Evolutionary conservation across 2,329 filamentous ascomycete genomes (phyloP), one percentile per base, ranked within the genome.

Genomic region (Plectosphaerella cucumerina): DNA sequence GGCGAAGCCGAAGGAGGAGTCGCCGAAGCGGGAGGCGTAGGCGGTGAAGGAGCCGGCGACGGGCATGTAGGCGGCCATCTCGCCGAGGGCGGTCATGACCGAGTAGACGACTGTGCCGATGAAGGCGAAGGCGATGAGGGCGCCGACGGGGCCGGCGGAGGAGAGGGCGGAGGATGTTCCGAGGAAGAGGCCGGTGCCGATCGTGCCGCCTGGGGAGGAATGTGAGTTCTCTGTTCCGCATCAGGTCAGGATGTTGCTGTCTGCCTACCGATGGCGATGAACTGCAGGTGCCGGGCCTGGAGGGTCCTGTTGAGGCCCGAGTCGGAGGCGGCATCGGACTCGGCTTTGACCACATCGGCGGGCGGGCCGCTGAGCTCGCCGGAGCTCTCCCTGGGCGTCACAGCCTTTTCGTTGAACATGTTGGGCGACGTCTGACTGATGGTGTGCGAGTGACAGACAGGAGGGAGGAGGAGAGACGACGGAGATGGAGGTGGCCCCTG

Each of bases 31-130:
- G 37, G 83, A 78, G 20, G 88, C 87, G 60, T 91, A 93, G 41
- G 84, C 78, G 26, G 87, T 88, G 64, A 92, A 92, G 39, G 86
- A 85, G 52, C 87, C 89, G 18, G 86, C 75, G 34, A 92, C 83
- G 6, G 90, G 90, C 23, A 92, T 84, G 59, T 85, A 90, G 11
- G 88, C 85, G 10, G 88, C 85, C 77, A 94, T 87, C 70, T 95
- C 84, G 47, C 81, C 82, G 31, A 87, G 71, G 44, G 77, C 77
- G 45, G 77, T 76, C 85, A 93, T 91, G 68, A 92, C 84, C 5
- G 84, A 84, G 72, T 81, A 93, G 45, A 93, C 81, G 52, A 92
- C 80, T 15, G 81, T 75, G 48, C 87, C 89, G 62, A 91, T 78
- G 55, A 87, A 86, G 52, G 81, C 62, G 62, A 87, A 90, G 45